These are phyloP conservation scores for Gryganskiella cystojenkinii DNA, from an alignment of 192 early-diverging fungal genomes.

Conservation along the genomic window DNA sequence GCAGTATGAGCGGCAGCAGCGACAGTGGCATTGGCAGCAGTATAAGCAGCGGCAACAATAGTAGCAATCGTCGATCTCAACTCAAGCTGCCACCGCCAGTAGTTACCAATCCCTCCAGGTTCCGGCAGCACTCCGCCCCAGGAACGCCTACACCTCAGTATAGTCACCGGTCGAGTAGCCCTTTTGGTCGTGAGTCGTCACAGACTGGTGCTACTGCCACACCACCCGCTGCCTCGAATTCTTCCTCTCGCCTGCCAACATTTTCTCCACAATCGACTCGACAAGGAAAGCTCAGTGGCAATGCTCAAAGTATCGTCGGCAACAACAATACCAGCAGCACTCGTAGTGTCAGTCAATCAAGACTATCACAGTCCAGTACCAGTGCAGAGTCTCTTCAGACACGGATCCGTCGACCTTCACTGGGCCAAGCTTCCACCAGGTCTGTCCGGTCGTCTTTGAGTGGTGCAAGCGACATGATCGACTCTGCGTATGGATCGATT, in stretches of 20 bases:
- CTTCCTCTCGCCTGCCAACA: background rate
- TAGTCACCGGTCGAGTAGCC: constrained; percentile 21
- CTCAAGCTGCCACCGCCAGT: constrained; percentile 41
- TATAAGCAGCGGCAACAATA: background rate
- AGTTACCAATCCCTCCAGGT: constrained; percentile 8
- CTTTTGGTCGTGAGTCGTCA: constrained; percentile 9
- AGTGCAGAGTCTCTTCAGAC: background rate
- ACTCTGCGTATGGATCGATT: constrained; percentile 12
- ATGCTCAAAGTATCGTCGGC: constrained; percentile 5
- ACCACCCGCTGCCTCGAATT: background rate
- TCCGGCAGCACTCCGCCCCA: constrained; percentile 21
- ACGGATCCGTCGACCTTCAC: constrained; percentile 8
- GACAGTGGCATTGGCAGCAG: background rate
- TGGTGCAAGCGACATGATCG: background rate
- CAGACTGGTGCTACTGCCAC: background rate
- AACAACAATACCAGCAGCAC: constrained; percentile 1
- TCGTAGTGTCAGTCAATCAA: constrained; percentile 12
- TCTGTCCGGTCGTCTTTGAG: background rate
- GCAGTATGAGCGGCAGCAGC: background rate
- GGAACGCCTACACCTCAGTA: background rate
- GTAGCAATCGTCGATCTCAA: constrained; percentile 5
- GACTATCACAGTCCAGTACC: background rate
- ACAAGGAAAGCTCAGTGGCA: constrained; percentile 3
- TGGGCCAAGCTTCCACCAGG: constrained; percentile 2
- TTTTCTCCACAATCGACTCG: constrained; percentile 14